Base-by-base conservation (phyloP, 106 monocot species). In the Dendrobium officinale region DNA sequence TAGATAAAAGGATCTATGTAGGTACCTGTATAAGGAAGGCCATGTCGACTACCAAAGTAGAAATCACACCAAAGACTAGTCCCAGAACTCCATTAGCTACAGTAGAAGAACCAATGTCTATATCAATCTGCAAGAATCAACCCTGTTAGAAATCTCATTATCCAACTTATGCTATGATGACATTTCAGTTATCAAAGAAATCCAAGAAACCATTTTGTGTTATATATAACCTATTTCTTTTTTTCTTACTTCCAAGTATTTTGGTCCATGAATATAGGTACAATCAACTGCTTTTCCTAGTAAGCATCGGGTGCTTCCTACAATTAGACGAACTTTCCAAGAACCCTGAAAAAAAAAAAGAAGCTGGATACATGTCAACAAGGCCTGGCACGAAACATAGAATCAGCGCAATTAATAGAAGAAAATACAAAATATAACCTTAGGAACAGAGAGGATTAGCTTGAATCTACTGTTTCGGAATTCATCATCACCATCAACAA, bases 21-120 rank as follows among this genome's bases (percentile, higher is more conserved):
- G 77, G 49, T 90, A 99, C 99, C 93, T 99, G 99, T 73, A 99
- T 87, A 81, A 99, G 95, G 83, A 99, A 95, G 72, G 99, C 99
- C 90, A 99, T 95, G 72, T 99, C 99, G 58, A 99, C 95, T 4
- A 99, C 91, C 80, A 99, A 83, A 19, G 88, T 88, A 44, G 90
- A 91, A 26, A 99, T 90, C 1, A 90, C 95, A 77, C 99, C 95
- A 77, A 75, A 88, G 4, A 95, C 99, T 67, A 95, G 89, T 6
- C 95, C 93, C 77, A 99, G 80, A 61, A 99, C 95, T 76, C 95
- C 95, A 84, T 99, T 99, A 3, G 99, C 99, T 75, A 99, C 99
- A 17, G 99, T 93, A 19, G 99, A 99, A 80, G 99, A 99, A 78
- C 99, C 93, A 72, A 99, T 95, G 82, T 99, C 99, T 80, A 99